Evolutionary conservation across 163 green algal genomes (phyloP).

Genomic region (Coccomyxa subellipsoidea): DNA sequence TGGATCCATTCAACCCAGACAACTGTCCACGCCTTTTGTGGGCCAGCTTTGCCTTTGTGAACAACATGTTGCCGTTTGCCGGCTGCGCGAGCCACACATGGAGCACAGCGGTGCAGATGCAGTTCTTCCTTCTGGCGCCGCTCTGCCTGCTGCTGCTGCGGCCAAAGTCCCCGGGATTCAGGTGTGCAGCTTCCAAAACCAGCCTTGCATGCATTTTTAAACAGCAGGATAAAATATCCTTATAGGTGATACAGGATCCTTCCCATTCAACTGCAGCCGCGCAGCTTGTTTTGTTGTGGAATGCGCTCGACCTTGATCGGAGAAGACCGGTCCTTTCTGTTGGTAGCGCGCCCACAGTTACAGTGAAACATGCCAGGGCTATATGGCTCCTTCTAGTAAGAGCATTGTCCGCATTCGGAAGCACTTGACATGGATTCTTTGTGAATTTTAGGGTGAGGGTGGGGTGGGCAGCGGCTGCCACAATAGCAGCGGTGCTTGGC

Average conservation of each 20-base stretch:
- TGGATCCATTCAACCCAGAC: neutral
- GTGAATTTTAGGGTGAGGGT: neutral
- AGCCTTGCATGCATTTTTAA: neutral
- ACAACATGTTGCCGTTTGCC: neutral
- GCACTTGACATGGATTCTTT: too few species aligned
- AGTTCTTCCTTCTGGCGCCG: neutral
- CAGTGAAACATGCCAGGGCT: neutral
- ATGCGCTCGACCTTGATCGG: neutral
- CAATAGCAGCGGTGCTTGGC: neutral
- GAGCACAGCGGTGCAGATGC: slow-evolving; percentile 1
- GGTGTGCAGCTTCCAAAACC: neutral
- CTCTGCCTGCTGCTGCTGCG: neutral
- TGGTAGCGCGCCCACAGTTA: neutral
- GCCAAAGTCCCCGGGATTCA: neutral
- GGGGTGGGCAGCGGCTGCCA: neutral
- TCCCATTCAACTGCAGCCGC: neutral
- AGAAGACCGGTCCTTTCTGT: neutral
- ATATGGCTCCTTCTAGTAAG: too few species aligned
- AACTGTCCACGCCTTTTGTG: slow-evolving; percentile 1
- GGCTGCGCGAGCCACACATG: slow-evolving; percentile 6
- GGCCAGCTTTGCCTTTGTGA: neutral
- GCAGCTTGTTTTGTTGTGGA: neutral
- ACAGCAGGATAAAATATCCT: too few species aligned
- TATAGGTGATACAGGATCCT: too few species aligned
- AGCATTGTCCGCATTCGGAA: too few species aligned